These are phyloP conservation scores for Pholiota adiposa DNA, from an alignment of 1,284 basidiomycete genomes.

Conservation along the genomic window DNA sequence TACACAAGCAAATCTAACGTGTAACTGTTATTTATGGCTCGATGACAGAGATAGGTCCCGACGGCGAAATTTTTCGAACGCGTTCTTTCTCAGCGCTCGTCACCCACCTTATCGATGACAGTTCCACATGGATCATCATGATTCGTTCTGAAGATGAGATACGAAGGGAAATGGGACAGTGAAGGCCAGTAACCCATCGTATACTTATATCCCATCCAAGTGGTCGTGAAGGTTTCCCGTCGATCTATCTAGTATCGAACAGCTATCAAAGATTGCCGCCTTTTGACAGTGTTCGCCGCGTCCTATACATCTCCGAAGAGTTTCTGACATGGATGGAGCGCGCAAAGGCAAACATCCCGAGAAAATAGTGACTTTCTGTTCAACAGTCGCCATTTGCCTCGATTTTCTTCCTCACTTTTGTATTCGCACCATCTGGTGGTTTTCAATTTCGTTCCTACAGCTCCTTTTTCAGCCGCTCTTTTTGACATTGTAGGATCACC, in stretches of 20 bases:
- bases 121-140: neutral
- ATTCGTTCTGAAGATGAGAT: neutral
- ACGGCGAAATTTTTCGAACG: no score
- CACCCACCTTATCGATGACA: neutral
- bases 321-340: neutral
- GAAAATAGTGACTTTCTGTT: neutral
- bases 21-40: no score
- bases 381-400: neutral
- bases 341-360: no score
- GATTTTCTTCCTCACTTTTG: slow-evolving; percentile 1
- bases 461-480: neutral
- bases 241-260: neutral
- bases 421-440: neutral
- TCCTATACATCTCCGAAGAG: neutral
- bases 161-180: no score
- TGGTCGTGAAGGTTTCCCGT: neutral
- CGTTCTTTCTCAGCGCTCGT: no score
- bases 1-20: no score
- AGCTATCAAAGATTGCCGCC: neutral
- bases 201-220: neutral
- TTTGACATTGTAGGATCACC: neutral
- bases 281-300: neutral
- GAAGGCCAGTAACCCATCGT: neutral
- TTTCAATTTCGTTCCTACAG: neutral
- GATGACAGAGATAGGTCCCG: no score